Evolutionary conservation across 176 grass and related monocot genomes (phyloP).

Genomic region (Bothriochloa decipiens): DNA sequence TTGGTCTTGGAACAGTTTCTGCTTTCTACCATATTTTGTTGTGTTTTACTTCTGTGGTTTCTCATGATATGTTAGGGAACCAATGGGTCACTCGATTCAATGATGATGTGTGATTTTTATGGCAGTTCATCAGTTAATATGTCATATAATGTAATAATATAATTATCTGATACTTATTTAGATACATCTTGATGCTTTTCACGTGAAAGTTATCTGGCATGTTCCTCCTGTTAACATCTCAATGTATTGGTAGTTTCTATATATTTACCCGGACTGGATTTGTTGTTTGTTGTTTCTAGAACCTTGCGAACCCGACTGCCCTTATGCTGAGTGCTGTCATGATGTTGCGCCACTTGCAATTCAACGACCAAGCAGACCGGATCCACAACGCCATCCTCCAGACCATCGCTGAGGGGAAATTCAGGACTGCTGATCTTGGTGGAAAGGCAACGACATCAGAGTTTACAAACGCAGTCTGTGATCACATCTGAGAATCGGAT

Average conservation of each 20-base stretch:
- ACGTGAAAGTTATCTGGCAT: neutral
- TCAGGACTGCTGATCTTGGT: slow-evolving; percentile 80
- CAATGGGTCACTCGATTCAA: slow-evolving; percentile 1
- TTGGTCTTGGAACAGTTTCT: neutral
- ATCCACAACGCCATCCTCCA: slow-evolving; percentile 88
- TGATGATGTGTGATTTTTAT: neutral
- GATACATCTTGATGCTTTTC: neutral
- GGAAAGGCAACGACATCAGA: slow-evolving; percentile 77
- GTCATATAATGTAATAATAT: neutral
- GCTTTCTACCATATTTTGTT: neutral
- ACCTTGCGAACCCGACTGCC: slow-evolving; percentile 93
- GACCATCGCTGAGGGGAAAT: slow-evolving; percentile 81
- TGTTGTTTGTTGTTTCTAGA: slow-evolving; percentile 57
- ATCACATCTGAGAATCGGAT: slow-evolving; percentile 62
- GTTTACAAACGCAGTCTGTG: slow-evolving; percentile 86
- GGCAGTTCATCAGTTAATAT: neutral
- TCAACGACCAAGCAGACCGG: slow-evolving; percentile 78
- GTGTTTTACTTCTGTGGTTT: neutral
- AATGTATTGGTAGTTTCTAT: neutral
- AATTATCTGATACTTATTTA: neutral
- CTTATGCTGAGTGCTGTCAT: slow-evolving; percentile 92
- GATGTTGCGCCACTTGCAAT: slow-evolving; percentile 90
- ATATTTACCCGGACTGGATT: neutral
- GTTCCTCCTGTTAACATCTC: neutral
- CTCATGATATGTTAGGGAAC: neutral